phyloP scores from a whole-genome alignment of 164 flowering plant species.

The Aristolochia californica region DNA sequence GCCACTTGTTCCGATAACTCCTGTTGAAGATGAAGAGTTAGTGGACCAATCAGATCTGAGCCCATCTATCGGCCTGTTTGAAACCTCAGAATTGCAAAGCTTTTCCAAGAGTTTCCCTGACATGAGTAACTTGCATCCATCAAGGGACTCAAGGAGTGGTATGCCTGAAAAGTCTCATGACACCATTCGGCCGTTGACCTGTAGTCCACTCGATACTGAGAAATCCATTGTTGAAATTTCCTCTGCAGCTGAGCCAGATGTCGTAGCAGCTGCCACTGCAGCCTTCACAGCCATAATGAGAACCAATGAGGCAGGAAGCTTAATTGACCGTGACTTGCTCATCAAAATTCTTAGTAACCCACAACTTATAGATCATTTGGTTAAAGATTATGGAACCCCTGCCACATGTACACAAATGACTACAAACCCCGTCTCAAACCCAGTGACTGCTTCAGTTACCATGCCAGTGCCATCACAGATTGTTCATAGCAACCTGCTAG shows the following conservation, averaged over 20 bases:
- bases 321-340: slow-evolving; percentile 73
- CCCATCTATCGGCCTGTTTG: slow-evolving; percentile 3
- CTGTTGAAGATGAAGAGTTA: slow-evolving; percentile 81
- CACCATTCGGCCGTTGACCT: too few species aligned
- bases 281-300: slow-evolving; percentile 47
- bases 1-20: slow-evolving; percentile 55
- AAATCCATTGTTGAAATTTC: slow-evolving; percentile 7
- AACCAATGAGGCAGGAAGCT: slow-evolving; percentile 47
- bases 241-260: slow-evolving; percentile 39
- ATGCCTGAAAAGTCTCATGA: too few species aligned
- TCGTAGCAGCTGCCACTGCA: slow-evolving; percentile 59
- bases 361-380: slow-evolving; percentile 51
- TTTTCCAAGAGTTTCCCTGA: slow-evolving; percentile 9
- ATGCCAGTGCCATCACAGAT: slow-evolving; percentile 14
- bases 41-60: slow-evolving; percentile 21
- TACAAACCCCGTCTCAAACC: slow-evolving; percentile 8
- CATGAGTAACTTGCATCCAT: slow-evolving; percentile 5
- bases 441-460: slow-evolving; percentile 12
- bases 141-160: background rate
- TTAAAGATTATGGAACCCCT: slow-evolving; percentile 32
- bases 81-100: slow-evolving; percentile 16
- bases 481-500: slow-evolving; percentile 16
- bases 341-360: slow-evolving; percentile 68
- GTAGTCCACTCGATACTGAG: background rate
- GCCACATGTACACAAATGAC: slow-evolving; percentile 11